Percentiles rank a stretch among this genome's conserved stretches.
Evolutionary conservation across 1,284 basidiomycete genomes (phyloP).

Genomic region (Limonomyces culmigenus): DNA sequence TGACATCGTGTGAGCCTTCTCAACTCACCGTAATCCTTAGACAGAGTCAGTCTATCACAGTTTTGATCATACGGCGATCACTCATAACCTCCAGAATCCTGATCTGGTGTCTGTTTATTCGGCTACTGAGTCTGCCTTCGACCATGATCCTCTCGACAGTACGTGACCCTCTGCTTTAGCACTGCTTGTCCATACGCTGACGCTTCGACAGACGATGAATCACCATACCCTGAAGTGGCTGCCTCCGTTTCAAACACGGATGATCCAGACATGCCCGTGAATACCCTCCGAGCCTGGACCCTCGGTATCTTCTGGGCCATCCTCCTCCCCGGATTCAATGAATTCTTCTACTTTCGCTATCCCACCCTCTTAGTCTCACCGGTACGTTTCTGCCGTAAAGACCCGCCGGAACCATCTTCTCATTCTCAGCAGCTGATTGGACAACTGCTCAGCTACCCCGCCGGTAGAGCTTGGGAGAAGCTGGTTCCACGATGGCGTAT

Average conservation of each 20-base stretch:
- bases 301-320: conserved; percentile 30
- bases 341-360: conserved; percentile 54
- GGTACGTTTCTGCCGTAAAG: conserved; percentile 8
- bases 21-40: too few relatives aligned
- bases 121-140: too few relatives aligned
- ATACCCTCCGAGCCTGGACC: conserved; percentile 49
- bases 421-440: conserved; percentile 30
- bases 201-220: conserved; percentile 39
- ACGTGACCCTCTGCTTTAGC: too few relatives aligned
- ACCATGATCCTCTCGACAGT: too few relatives aligned
- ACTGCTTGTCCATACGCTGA: too few relatives aligned
- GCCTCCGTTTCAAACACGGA: conserved; percentile 64
- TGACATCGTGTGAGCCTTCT: too few relatives aligned
- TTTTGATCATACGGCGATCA: too few relatives aligned
- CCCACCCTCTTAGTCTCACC: conserved; percentile 28
- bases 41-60: too few relatives aligned
- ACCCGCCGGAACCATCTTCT: neutral
- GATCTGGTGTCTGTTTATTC: too few relatives aligned
- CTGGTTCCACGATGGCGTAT: conserved; percentile 37
- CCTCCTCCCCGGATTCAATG: conserved; percentile 37
- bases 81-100: too few relatives aligned
- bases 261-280: conserved; percentile 41
- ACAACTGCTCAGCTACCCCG: conserved; percentile 45
- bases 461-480: conserved; percentile 43
- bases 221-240: conserved; percentile 61